Percentiles rank a stretch among this genome's conserved stretches.
Evolutionary conservation across 495 filamentous ascomycete genomes (phyloP).

Genomic region (Elaphomyces granulatus): DNA sequence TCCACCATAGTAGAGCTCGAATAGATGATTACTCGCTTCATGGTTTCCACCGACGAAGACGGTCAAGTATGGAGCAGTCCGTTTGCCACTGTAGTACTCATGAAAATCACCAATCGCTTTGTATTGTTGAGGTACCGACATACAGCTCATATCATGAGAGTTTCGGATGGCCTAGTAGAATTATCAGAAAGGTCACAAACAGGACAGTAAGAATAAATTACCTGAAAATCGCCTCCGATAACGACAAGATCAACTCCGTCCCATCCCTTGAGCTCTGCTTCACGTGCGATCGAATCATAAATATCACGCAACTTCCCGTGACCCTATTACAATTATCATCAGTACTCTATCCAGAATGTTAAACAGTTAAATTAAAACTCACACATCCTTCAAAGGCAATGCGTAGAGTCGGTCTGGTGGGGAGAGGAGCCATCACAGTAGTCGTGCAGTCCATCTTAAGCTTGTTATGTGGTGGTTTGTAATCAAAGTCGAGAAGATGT

Average conservation of each 20-base stretch:
- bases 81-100: slow-evolving; percentile 72
- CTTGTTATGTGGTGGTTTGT: not conserved
- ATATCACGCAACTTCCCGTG: slow-evolving; percentile 86
- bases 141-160: slow-evolving; percentile 65
- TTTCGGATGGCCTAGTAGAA: slow-evolving; percentile 85
- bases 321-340: slow-evolving; percentile 39
- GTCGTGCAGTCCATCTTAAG: not conserved
- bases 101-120: slow-evolving; percentile 78
- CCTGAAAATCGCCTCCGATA: slow-evolving; percentile 86
- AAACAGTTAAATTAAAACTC: slow-evolving; percentile 23
- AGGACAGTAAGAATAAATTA: no score
- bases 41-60: slow-evolving; percentile 92
- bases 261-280: slow-evolving; percentile 55
- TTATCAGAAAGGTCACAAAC: no score
- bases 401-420: slow-evolving; percentile 17
- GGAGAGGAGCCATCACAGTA: not conserved
- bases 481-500: no score
- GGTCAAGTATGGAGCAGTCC: slow-evolving; percentile 71
- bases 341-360: no score
- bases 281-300: slow-evolving; percentile 54
- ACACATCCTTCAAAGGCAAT: slow-evolving; percentile 73
- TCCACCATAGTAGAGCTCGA: slow-evolving; percentile 88
- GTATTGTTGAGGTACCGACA: slow-evolving; percentile 77
- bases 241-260: slow-evolving; percentile 67
- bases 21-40: slow-evolving; percentile 74